Percentiles rank a stretch among this genome's conserved stretches.
Conservation (phyloP, 106 monocot genomes). For the Platanthera zijinensis region DNA sequence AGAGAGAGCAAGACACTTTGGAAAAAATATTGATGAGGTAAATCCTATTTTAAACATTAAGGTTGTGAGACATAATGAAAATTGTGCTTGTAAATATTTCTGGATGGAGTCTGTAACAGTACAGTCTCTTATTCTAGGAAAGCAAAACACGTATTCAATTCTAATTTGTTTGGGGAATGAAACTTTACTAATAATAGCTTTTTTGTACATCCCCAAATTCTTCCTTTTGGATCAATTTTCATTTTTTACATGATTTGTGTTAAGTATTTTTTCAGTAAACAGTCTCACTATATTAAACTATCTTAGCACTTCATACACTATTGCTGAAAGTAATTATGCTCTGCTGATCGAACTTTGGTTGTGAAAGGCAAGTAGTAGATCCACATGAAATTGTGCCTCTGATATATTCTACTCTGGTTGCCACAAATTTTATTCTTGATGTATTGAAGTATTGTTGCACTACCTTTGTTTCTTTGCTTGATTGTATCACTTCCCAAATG, state of each 20-base stretch:
- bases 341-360: no score
- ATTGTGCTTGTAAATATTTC: not conserved
- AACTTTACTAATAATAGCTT: not conserved
- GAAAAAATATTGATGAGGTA: slow-evolving; percentile 85
- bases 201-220: not conserved
- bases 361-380: no score
- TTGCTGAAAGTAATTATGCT: no score
- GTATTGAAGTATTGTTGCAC: not conserved
- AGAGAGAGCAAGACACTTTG: slow-evolving; percentile 69
- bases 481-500: not conserved
- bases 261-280: no score
- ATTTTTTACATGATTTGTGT: not conserved
- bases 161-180: not conserved
- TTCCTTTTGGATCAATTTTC: not conserved
- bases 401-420: not conserved
- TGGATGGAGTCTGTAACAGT: not conserved
- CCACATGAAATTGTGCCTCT: not conserved
- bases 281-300: no score
- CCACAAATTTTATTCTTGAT: not conserved
- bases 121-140: not conserved
- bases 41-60: slow-evolving; percentile 4
- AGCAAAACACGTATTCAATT: not conserved
- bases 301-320: no score
- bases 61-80: not conserved
- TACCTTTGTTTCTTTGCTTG: not conserved